A percentile compares a stretch with the other conserved stretches of the same genome.
Evolutionary conservation across 495 filamentous ascomycete genomes (phyloP).

Genomic region (Niebla homalea): DNA sequence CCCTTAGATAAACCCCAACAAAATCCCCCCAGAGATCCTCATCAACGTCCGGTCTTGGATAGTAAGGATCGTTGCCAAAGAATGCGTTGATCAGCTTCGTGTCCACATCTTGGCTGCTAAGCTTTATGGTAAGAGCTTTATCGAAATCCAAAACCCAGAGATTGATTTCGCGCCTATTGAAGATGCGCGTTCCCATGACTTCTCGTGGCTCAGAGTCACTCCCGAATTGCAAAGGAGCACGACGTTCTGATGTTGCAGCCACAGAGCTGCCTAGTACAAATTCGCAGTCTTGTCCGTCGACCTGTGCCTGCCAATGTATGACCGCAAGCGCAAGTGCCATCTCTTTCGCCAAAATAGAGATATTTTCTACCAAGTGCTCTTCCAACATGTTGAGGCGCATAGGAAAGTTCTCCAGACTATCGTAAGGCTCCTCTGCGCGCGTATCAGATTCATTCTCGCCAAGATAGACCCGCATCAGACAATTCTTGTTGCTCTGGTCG

Average conservation of each 20-base stretch:
- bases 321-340: constrained; percentile 22
- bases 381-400: constrained; percentile 15
- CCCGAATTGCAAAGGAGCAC: not conserved
- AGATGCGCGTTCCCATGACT: not conserved
- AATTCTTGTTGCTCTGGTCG: constrained; percentile 18
- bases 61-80: constrained; percentile 30
- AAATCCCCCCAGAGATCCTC: constrained; percentile 25
- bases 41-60: constrained; percentile 22
- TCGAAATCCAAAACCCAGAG: constrained; percentile 40
- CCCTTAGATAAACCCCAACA: constrained; percentile 6
- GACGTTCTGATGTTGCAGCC: not conserved
- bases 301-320: constrained; percentile 19
- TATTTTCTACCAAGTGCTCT: constrained; percentile 8
- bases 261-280: constrained; percentile 21
- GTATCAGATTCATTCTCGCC: constrained; percentile 1
- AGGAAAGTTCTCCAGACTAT: constrained; percentile 19
- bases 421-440: constrained; percentile 1
- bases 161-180: constrained; percentile 2
- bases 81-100: constrained; percentile 26
- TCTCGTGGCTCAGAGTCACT: not conserved
- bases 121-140: constrained; percentile 20
- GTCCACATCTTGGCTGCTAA: constrained; percentile 23
- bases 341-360: constrained; percentile 7
- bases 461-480: constrained; percentile 16
- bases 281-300: constrained; percentile 21